Evolutionary conservation across 2,329 filamentous ascomycete species (phyloP).

Genomic region (Thermochaetoides dissita): DNA sequence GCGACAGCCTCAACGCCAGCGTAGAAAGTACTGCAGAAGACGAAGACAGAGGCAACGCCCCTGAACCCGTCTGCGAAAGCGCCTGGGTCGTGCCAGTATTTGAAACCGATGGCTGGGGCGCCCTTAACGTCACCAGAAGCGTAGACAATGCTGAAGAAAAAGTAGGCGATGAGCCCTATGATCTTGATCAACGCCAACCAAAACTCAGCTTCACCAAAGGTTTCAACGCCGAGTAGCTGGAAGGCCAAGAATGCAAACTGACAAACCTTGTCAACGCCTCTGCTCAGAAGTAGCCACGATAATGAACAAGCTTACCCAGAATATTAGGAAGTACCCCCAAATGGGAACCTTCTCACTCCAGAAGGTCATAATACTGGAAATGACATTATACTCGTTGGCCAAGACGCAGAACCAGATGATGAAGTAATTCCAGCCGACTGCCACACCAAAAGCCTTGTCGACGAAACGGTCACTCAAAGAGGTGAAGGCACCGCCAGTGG

Average conservation of each 20-base stretch:
- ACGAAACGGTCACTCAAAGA: slow-evolving; percentile 57
- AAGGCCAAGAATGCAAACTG: slow-evolving; percentile 47
- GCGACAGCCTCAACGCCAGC: slow-evolving; percentile 52
- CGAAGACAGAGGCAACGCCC: slow-evolving; percentile 51
- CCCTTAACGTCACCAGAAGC: slow-evolving; percentile 53
- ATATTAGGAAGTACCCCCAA: slow-evolving; percentile 59
- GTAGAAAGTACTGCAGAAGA: slow-evolving; percentile 58
- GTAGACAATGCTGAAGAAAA: slow-evolving; percentile 56
- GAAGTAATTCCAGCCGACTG: slow-evolving; percentile 60
- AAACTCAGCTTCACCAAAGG: slow-evolving; percentile 68
- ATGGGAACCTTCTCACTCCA: slow-evolving; percentile 48
- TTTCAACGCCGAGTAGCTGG: slow-evolving; percentile 57
- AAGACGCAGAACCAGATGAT: slow-evolving; percentile 53
- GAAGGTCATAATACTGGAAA: slow-evolving; percentile 50
- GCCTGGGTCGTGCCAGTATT: slow-evolving; percentile 59
- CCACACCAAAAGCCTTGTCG: slow-evolving; percentile 54
- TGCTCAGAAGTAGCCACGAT: neutral
- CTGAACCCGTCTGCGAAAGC: slow-evolving; percentile 56
- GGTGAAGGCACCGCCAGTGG: slow-evolving; percentile 58
- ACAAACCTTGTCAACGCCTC: neutral
- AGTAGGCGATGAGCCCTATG: slow-evolving; percentile 54
- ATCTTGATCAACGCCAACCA: slow-evolving; percentile 66
- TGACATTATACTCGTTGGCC: slow-evolving; percentile 58
- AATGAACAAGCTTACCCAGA: slow-evolving; percentile 39
- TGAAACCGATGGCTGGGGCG: slow-evolving; percentile 49